These are phyloP conservation scores for Mortierella antarctica DNA, from an alignment of 192 early-diverging fungal genomes.

Conservation along the genomic window DNA sequence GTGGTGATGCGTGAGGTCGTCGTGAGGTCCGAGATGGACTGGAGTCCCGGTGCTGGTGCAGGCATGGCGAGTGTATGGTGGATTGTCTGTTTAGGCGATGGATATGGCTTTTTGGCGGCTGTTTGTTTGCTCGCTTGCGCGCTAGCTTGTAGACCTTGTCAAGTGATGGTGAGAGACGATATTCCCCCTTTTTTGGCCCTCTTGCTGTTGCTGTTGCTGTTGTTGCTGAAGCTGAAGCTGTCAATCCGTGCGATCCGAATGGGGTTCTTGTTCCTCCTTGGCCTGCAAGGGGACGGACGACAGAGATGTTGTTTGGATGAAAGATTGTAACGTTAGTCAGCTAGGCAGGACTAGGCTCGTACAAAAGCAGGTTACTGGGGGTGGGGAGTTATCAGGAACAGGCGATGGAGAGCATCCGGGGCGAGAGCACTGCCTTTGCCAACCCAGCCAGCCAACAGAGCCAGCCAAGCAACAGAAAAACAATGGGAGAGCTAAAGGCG, in stretches of 20 bases:
- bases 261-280: too few species aligned
- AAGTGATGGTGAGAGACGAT: too few species aligned
- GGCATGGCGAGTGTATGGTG: constrained; percentile 23
- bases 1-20: constrained; percentile 57
- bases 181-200: too few species aligned
- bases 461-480: neutral
- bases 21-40: constrained; percentile 60
- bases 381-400: neutral
- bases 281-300: too few species aligned
- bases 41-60: constrained; percentile 54
- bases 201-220: too few species aligned
- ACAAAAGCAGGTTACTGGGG: too few species aligned
- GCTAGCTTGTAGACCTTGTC: too few species aligned
- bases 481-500: neutral
- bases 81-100: neutral
- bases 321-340: too few species aligned
- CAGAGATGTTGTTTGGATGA: too few species aligned
- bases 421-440: neutral
- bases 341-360: too few species aligned
- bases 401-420: neutral
- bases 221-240: too few species aligned
- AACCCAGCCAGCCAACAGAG: neutral
- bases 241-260: too few species aligned
- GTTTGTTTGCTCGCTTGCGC: neutral
- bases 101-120: neutral